Conservation (phyloP, 305 asterid genomes). For the Solanum aculeatissimum region DNA sequence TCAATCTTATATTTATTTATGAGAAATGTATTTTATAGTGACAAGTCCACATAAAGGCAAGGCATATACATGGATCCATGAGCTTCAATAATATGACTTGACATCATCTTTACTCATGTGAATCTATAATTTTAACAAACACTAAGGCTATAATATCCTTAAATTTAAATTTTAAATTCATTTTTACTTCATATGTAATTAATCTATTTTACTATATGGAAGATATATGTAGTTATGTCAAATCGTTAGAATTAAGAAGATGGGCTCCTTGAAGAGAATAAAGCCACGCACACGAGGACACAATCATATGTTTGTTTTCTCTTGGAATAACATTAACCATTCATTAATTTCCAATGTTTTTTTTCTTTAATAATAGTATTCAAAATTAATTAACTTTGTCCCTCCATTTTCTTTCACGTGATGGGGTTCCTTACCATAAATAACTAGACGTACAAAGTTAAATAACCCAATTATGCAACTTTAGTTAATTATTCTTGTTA, state of each 20-base stretch:
- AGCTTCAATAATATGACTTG: too few relatives aligned
- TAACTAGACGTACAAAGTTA: not conserved
- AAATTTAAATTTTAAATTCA: not conserved
- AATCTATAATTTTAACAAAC: not conserved
- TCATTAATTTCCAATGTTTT: not conserved
- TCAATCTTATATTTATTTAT: not conserved
- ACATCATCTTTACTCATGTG: not conserved
- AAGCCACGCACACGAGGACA: slow-evolving; percentile 3
- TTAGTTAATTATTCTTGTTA: not conserved
- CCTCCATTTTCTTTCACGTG: not conserved
- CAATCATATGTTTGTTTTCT: slow-evolving; percentile 1
- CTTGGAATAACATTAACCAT: slow-evolving; percentile 1
- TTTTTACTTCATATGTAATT: not conserved
- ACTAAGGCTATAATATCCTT: not conserved
- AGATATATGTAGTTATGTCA: not conserved
- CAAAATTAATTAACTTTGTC: not conserved
- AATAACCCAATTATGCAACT: not conserved
- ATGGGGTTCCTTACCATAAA: not conserved
- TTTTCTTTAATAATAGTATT: not conserved
- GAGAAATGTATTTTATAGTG: not conserved
- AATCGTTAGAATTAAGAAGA: not conserved
- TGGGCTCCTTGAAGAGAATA: slow-evolving; percentile 1
- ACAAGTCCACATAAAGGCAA: not conserved
- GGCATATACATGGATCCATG: not conserved
- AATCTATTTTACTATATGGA: not conserved